phyloP scores from a whole-genome alignment of 1,284 basidiomycete genomes.

The Irpex lacteus region DNA sequence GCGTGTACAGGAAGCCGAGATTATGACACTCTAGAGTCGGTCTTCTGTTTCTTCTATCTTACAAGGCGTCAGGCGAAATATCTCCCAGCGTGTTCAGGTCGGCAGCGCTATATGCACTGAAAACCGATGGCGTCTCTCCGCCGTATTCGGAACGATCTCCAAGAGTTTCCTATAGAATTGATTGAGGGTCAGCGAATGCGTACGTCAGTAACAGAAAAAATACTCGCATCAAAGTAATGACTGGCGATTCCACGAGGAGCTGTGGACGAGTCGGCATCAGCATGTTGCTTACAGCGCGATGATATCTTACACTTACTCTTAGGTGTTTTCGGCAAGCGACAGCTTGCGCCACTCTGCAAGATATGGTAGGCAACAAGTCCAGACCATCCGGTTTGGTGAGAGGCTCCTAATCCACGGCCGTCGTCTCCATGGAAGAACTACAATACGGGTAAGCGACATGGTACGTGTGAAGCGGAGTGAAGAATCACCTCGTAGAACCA shows the following conservation, averaged over 20 bases:
- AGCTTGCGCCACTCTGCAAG: constrained; percentile 81
- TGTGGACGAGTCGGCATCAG: constrained; percentile 31
- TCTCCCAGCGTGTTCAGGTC: constrained; percentile 70
- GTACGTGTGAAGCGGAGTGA: constrained; percentile 2
- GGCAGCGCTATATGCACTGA: constrained; percentile 57
- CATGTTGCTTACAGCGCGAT: constrained; percentile 15
- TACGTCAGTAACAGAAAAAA: background rate
- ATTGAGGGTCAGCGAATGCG: background rate
- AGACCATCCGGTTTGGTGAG: constrained; percentile 98
- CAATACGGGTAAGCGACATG: background rate
- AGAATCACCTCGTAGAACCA: constrained; percentile 87
- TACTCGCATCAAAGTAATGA: constrained; percentile 90
- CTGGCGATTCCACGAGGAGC: constrained; percentile 86
- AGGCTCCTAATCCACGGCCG: constrained; percentile 91
- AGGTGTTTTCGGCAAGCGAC: constrained; percentile 84
- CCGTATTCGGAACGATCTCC: constrained; percentile 70
- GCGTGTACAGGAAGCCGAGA: background rate
- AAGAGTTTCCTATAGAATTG: constrained; percentile 57
- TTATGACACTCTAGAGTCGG: background rate
- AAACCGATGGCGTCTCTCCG: constrained; percentile 59
- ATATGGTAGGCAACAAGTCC: constrained; percentile 92
- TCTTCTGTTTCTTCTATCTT: constrained; percentile 16
- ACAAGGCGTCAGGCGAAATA: constrained; percentile 76
- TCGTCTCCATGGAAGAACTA: constrained; percentile 95
- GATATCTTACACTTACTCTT: constrained; percentile 55